Conservation (phyloP, 2,329 filamentous ascomycete genomes). For the Daldinia sp. region DNA sequence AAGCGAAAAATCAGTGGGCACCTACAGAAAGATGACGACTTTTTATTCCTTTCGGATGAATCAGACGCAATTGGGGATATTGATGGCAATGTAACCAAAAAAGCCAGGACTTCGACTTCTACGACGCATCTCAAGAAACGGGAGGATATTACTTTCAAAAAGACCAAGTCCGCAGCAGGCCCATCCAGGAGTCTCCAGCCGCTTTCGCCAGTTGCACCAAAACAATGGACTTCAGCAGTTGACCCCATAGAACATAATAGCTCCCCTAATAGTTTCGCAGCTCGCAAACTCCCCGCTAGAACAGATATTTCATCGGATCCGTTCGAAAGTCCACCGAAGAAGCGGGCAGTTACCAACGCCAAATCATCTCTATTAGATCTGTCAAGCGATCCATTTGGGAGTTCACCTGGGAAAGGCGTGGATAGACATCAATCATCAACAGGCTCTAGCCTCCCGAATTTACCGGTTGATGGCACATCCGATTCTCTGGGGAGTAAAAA, state of each 20-base stretch:
- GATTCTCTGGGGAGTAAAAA: slow-evolving; percentile 18
- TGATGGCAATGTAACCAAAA: slow-evolving; percentile 43
- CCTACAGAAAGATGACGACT: slow-evolving; percentile 36
- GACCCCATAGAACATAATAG: slow-evolving; percentile 46
- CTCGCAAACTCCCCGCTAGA: slow-evolving; percentile 2
- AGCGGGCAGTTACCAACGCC: slow-evolving; percentile 13
- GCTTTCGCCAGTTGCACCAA: slow-evolving; percentile 24
- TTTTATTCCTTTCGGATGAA: slow-evolving; percentile 52
- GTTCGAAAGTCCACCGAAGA: slow-evolving; percentile 37
- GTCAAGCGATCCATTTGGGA: slow-evolving; percentile 39
- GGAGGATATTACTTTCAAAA: slow-evolving; percentile 18
- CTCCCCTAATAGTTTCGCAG: slow-evolving; percentile 32
- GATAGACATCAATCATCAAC: background rate
- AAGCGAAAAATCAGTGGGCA: slow-evolving; percentile 31
- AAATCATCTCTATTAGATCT: slow-evolving; percentile 2
- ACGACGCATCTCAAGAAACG: slow-evolving; percentile 2
- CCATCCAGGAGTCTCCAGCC: slow-evolving; percentile 10
- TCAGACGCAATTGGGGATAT: slow-evolving; percentile 53
- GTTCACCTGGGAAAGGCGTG: slow-evolving; percentile 30
- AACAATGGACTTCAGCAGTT: slow-evolving; percentile 37
- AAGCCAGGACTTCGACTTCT: slow-evolving; percentile 29
- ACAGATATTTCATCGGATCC: slow-evolving; percentile 32
- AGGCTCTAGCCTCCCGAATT: slow-evolving; percentile 1
- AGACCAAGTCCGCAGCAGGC: slow-evolving; percentile 29
- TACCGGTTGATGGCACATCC: slow-evolving; percentile 2